Conservation (phyloP, 2,329 filamentous ascomycete genomes). For the Sordariomycetes sp. region DNA sequence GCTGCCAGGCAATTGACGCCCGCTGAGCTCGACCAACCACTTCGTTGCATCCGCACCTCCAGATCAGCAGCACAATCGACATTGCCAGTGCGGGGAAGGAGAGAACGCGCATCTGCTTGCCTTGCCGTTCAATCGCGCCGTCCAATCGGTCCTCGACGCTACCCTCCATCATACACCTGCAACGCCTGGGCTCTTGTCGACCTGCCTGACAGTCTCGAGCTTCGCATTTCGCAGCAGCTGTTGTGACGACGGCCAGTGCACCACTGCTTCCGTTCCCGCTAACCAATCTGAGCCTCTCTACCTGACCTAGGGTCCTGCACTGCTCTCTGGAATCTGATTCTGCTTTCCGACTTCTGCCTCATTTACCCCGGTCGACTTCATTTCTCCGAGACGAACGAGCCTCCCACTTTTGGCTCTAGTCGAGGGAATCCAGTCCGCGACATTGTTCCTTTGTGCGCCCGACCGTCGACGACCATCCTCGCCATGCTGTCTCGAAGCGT, state of each 20-base stretch:
- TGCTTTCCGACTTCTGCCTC: not conserved
- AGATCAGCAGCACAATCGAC: too few relatives aligned
- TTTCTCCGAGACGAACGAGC: conserved; percentile 2
- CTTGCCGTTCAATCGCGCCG: conserved; percentile 7
- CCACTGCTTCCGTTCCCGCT: not conserved
- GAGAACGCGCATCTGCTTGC: conserved; percentile 8
- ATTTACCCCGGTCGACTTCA: conserved; percentile 2
- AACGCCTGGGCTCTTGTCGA: conserved; percentile 2
- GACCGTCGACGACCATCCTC: conserved; percentile 13
- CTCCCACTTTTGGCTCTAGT: conserved; percentile 1
- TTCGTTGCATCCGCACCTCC: too few relatives aligned
- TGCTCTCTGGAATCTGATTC: conserved; percentile 1
- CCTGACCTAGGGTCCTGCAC: not conserved
- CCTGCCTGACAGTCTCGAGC: not conserved
- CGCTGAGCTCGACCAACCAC: too few relatives aligned
- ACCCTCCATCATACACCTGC: conserved; percentile 14
- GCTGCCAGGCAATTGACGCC: too few relatives aligned
- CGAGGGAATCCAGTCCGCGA: not conserved
- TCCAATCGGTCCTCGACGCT: conserved; percentile 19
- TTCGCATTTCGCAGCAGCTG: too few relatives aligned
- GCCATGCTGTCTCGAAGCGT: conserved; percentile 43
- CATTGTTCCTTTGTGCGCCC: not conserved
- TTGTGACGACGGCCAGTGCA: too few relatives aligned
- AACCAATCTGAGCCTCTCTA: not conserved
- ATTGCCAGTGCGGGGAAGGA: conserved; percentile 9